Evolutionary conservation across 1,284 basidiomycete species (phyloP).

Genomic region (Trichosporon ovoides): DNA sequence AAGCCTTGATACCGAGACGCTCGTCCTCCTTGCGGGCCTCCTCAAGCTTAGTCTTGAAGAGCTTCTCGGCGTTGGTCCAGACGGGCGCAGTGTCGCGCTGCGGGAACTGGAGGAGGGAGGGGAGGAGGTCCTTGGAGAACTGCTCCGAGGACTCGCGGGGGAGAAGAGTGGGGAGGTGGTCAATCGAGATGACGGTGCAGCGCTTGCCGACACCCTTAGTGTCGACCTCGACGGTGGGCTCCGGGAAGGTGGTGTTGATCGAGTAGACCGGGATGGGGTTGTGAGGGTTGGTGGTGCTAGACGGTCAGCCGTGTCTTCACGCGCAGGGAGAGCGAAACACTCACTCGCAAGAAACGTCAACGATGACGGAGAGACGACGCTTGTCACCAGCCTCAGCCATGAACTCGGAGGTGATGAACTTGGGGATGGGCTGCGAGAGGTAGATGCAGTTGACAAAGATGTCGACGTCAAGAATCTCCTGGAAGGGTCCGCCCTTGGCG

Average conservation of each 20-base stretch:
- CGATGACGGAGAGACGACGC: slow-evolving; percentile 74
- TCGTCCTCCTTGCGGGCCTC: slow-evolving; percentile 47
- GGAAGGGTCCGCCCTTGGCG: slow-evolving; percentile 92
- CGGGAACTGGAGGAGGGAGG: slow-evolving; percentile 77
- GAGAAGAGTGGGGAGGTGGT: slow-evolving; percentile 86
- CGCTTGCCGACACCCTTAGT: slow-evolving; percentile 57
- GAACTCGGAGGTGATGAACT: slow-evolving; percentile 74
- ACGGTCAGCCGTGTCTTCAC: slow-evolving; percentile 5
- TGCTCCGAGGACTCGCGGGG: slow-evolving; percentile 96
- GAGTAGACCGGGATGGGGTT: slow-evolving; percentile 96
- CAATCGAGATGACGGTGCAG: slow-evolving; percentile 87
- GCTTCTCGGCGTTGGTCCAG: slow-evolving; percentile 83
- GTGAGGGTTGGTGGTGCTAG: slow-evolving; percentile 87
- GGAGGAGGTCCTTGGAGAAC: slow-evolving; percentile 84
- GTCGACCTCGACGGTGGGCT: slow-evolving; percentile 85
- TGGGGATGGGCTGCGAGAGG: slow-evolving; percentile 79
- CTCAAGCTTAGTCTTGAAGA: slow-evolving; percentile 73
- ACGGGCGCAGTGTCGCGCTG: slow-evolving; percentile 64
- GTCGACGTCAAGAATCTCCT: slow-evolving; percentile 93
- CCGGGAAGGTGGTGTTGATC: slow-evolving; percentile 91
- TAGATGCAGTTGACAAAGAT: slow-evolving; percentile 99
- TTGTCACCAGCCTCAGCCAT: slow-evolving; percentile 65
- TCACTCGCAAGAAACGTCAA: slow-evolving; percentile 94
- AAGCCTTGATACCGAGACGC: slow-evolving; percentile 38
- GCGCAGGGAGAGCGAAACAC: slow-evolving; percentile 7